Conservation (phyloP, 257 asterid species). For the Fraxinus cuspidata region DNA sequence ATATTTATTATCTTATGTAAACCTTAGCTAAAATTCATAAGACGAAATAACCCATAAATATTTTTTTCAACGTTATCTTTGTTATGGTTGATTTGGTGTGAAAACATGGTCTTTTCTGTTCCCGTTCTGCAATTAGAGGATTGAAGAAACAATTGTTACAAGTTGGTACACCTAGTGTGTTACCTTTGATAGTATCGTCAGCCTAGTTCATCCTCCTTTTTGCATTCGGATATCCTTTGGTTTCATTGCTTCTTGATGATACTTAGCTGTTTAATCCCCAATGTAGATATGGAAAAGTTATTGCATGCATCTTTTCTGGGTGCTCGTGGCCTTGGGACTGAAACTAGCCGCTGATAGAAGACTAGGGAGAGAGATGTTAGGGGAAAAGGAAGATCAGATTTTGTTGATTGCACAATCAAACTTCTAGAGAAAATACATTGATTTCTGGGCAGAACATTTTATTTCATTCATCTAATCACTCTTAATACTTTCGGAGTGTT, state of each 20-base stretch:
- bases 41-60: not conserved
- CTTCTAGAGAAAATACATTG: not conserved
- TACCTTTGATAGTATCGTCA: not conserved
- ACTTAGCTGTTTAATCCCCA: not conserved
- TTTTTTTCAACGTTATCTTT: not conserved
- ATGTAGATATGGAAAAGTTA: not conserved
- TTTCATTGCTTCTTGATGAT: not conserved
- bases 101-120: too few species aligned
- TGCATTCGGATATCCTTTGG: not conserved
- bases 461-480: not conserved
- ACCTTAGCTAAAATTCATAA: not conserved
- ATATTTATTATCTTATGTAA: not conserved
- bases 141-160: not conserved
- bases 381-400: not conserved
- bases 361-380: not conserved
- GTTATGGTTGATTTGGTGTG: not conserved
- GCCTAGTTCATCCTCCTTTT: not conserved
- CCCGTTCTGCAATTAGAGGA: not conserved
- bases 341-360: not conserved
- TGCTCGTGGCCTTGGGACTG: not conserved
- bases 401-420: not conserved
- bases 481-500: not conserved
- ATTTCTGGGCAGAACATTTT: not conserved
- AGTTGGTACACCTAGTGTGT: not conserved
- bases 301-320: not conserved